Base-by-base conservation (phyloP, 177 flowering plant genomes). In the Vitis hybrid region DNA sequence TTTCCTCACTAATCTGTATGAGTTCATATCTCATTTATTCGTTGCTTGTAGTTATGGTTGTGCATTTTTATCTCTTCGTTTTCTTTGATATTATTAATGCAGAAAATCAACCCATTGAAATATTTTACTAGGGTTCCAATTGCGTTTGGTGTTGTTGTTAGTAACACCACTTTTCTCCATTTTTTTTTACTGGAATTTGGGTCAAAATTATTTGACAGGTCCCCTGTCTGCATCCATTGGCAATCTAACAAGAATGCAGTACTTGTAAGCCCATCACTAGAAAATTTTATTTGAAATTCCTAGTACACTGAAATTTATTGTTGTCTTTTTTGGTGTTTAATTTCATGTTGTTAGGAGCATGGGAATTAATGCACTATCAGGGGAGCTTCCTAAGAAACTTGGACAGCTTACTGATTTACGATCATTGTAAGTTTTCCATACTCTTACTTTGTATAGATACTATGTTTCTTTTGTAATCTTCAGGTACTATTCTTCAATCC, bases 161-260 rank as follows among this genome's bases (percentile, higher is more conserved):
- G 17, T 34, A 55, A 3, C 14, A 10, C 58, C n/a, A 17, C 19
- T 9, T 23, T 60, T 11, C 19, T 65, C n/a, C 65, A 52, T 62
- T 10, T 75, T 18, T 67, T 5, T 60, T 76, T 21, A 49, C 85
- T 90, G 21, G 97, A 80, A 70, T 77, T 14, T 70, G 90, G 75
- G 60, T 58, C 87, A 83, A 57, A 91, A 91, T 74, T 82, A 70
- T 81, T 81, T 91, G 71, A 82, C 88, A 10, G 97, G 94, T 67
- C 21, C 70, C 91, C 64, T 91, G 45, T 84, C 97, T 70, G 49
- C 91, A 66, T 78, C 21, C 32, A 79, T 87, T 70, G 88, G 86
- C 51, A 87, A 81, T 68, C 68, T 90, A 60, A 78, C 80, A 69
- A 70, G 77, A 12, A 73, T 90, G 88, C 83, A 86, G 34, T 80